Evolutionary conservation across 2,329 filamentous ascomycete species (phyloP).

Genomic region (Botrytis galanthina): DNA sequence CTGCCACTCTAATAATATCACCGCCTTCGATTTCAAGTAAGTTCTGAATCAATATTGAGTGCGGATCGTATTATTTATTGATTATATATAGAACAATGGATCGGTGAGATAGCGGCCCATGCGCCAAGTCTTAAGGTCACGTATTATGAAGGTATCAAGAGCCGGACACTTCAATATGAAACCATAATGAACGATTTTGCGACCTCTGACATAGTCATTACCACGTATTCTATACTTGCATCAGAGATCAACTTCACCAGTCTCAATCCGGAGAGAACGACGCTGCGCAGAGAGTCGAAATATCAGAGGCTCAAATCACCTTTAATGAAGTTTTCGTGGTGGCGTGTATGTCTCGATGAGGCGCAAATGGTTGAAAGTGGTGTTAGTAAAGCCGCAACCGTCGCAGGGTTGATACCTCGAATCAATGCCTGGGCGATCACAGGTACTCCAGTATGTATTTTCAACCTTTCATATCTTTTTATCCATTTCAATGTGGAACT

Average conservation of each 20-base stretch:
- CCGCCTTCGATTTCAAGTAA: slow-evolving; percentile 48
- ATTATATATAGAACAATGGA: slow-evolving; percentile 53
- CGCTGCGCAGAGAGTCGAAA: slow-evolving; percentile 59
- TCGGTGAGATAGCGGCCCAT: slow-evolving; percentile 57
- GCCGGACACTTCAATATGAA: slow-evolving; percentile 36
- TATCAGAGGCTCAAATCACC: slow-evolving; percentile 70
- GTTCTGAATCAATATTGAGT: not conserved
- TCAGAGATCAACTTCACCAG: slow-evolving; percentile 76
- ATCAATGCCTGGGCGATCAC: slow-evolving; percentile 90
- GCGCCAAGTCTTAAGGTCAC: slow-evolving; percentile 56
- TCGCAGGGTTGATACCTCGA: slow-evolving; percentile 77
- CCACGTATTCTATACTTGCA: slow-evolving; percentile 69
- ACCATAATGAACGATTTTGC: slow-evolving; percentile 47
- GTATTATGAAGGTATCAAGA: slow-evolving; percentile 52
- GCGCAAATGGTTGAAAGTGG: slow-evolving; percentile 94
- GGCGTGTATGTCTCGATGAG: slow-evolving; percentile 75
- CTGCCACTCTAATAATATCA: slow-evolving; percentile 61
- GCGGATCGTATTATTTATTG: not conserved
- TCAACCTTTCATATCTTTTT: not conserved
- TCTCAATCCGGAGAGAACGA: slow-evolving; percentile 64
- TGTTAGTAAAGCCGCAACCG: slow-evolving; percentile 75
- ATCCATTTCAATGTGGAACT: not conserved
- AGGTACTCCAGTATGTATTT: slow-evolving; percentile 71
- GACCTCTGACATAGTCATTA: slow-evolving; percentile 58
- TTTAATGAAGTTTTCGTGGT: slow-evolving; percentile 77